phyloP scores from a whole-genome alignment of 768 basidiomycete genomes.

The Rhodotorula graminis region DNA sequence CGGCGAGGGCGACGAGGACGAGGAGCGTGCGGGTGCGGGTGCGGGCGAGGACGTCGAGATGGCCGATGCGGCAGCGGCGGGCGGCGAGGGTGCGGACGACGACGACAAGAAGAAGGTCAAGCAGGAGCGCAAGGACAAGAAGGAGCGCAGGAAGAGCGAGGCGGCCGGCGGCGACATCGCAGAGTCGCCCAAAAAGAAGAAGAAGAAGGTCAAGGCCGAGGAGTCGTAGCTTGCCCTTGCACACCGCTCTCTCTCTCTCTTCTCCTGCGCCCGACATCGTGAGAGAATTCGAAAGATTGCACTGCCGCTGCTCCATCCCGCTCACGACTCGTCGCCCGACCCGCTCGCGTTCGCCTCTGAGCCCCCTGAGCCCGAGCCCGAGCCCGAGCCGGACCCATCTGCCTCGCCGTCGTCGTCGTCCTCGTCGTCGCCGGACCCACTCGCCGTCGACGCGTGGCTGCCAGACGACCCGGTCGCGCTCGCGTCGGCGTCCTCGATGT shows the following conservation, averaged over 20 bases:
- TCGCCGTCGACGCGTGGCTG: too few species aligned
- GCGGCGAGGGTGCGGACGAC: slow-evolving; percentile 1
- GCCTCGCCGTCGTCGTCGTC: too few species aligned
- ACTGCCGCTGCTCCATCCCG: too few species aligned
- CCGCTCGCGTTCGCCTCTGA: too few species aligned
- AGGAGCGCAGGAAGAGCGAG: slow-evolving; percentile 12
- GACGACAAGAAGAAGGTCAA: slow-evolving; percentile 12
- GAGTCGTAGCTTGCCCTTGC: not conserved
- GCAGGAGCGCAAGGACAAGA: not conserved
- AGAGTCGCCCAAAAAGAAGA: slow-evolving; percentile 6
- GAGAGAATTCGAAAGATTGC: too few species aligned
- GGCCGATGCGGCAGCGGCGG: not conserved
- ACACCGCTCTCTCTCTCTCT: too few species aligned
- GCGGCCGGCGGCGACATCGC: not conserved
- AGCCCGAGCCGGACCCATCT: too few species aligned
- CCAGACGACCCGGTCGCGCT: not conserved
- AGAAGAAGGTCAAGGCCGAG: slow-evolving; percentile 8
- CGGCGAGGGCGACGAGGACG: too few species aligned
- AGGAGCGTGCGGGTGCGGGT: not conserved
- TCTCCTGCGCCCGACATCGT: too few species aligned
- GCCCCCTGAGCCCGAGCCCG: too few species aligned
- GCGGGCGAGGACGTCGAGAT: slow-evolving; percentile 1
- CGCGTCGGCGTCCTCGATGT: slow-evolving; percentile 34
- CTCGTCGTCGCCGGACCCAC: not conserved
- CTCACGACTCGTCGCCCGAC: too few species aligned